phyloP scores from a whole-genome alignment of 1,284 basidiomycete genomes.

The Porogramme epimiltina region DNA sequence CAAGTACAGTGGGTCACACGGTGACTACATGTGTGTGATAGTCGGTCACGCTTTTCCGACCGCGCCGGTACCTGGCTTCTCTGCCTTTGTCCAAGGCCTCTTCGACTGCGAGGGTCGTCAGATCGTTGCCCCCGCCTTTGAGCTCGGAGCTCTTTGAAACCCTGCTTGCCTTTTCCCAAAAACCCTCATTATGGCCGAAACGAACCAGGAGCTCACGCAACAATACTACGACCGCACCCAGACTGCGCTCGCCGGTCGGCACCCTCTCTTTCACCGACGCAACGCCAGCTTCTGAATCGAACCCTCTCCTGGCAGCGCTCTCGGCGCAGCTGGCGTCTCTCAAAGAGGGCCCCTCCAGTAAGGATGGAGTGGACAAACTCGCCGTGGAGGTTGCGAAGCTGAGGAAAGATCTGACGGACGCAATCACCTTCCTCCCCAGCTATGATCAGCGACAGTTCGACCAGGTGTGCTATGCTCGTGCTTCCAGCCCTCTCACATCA shows the following conservation, averaged over 20 bases:
- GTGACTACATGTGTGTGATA: conserved; percentile 1
- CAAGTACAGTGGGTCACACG: conserved; percentile 14
- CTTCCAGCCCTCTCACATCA: not conserved
- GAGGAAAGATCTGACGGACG: conserved; percentile 61
- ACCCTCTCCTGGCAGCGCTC: conserved; percentile 37
- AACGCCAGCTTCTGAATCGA: conserved; percentile 12
- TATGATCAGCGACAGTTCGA: conserved; percentile 78
- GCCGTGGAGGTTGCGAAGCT: conserved; percentile 43
- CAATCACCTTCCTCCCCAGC: conserved; percentile 61
- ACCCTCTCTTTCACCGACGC: conserved; percentile 10
- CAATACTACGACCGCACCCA: conserved; percentile 50
- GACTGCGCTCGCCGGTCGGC: conserved; percentile 46
- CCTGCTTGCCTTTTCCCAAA: too few relatives aligned
- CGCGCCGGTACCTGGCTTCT: too few relatives aligned
- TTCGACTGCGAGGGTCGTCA: too few relatives aligned
- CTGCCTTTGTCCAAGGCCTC: too few relatives aligned
- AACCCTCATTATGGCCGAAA: conserved; percentile 23
- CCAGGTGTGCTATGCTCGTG: conserved; percentile 47
- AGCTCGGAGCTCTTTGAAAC: too few relatives aligned
- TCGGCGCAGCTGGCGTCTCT: conserved; percentile 37
- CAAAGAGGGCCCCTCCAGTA: conserved; percentile 8
- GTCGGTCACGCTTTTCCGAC: not conserved
- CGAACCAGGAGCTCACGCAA: conserved; percentile 42
- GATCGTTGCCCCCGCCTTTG: too few relatives aligned
- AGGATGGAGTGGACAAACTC: conserved; percentile 24